phyloP scores from a whole-genome alignment of 768 basidiomycete genomes.

The Mycena vitilis region DNA sequence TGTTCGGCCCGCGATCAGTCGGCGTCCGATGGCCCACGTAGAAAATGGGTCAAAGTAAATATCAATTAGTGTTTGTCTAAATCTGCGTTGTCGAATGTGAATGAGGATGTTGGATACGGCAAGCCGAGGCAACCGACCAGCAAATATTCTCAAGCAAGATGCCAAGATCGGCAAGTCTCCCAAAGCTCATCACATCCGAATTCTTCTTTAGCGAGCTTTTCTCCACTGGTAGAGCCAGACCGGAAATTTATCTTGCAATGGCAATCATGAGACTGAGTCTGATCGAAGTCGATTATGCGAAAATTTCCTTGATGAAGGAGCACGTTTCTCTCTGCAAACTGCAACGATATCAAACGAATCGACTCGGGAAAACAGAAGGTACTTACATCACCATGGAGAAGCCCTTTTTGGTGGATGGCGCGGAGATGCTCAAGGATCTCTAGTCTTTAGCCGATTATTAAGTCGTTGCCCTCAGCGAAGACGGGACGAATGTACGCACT shows the following conservation, averaged over 20 bases:
- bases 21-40: too few relatives aligned
- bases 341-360: neutral
- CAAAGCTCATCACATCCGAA: slow-evolving; percentile 50
- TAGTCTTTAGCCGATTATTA: slow-evolving; percentile 37
- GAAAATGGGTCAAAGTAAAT: too few relatives aligned
- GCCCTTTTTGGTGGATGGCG: slow-evolving; percentile 49
- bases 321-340: slow-evolving; percentile 56
- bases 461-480: neutral
- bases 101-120: neutral
- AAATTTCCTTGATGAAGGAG: slow-evolving; percentile 49
- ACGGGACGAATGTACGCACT: slow-evolving; percentile 41
- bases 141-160: slow-evolving; percentile 47
- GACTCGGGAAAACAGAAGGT: neutral
- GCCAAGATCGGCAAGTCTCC: slow-evolving; percentile 44
- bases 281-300: slow-evolving; percentile 54
- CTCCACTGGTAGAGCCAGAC: slow-evolving; percentile 29
- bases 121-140: slow-evolving; percentile 16
- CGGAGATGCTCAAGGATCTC: slow-evolving; percentile 47
- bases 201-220: slow-evolving; percentile 38
- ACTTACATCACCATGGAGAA: slow-evolving; percentile 48
- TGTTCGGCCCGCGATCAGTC: too few relatives aligned
- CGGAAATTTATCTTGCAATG: slow-evolving; percentile 45
- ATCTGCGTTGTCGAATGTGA: slow-evolving; percentile 1
- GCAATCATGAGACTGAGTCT: slow-evolving; percentile 44
- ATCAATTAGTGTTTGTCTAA: neutral